Evolutionary conservation across 495 filamentous ascomycete genomes (phyloP), one percentile per base, ranked within the genome.

Genomic region (Xylaria cubensis): DNA sequence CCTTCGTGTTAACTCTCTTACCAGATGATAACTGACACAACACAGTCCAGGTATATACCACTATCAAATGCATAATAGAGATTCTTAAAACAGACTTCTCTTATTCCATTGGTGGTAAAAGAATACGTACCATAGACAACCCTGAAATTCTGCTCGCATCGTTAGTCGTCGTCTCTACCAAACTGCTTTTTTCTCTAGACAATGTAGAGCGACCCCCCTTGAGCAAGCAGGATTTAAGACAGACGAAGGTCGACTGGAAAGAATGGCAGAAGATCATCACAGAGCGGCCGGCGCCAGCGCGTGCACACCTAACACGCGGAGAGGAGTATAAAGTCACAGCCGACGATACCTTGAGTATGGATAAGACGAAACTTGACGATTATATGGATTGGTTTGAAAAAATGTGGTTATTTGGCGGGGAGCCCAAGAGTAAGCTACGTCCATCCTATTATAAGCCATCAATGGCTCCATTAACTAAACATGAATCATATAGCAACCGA

Each of bases 301-400:
- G 51, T 13, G 36, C 48, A 12, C 44, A 62, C 34, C 21, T 79
- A 26, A 6, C 32, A 41, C 74, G 64, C 26, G 77, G 77, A 15
- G 74, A 79, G 59, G 77, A 79, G 62, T 75, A 83, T 51, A 78
- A 87, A 10, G 80, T 93, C 64, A 88, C 85, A 6, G 90, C 95
- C 26, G 80, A 84, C 1, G 92, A 97, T 64, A 85, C 93, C 2
- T 88, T 94, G 71, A 76, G 79, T 3, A 91, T 98, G 91, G 86
- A 82, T 1, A 84, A 86, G 21, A 77, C 83, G 12, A 88, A 97
- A 71, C 78, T 98, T 65, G 91, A 96, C 73, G 87, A 92, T 63
- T 97, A 97, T 71, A 84, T 99, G 85, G 90, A 95, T 79, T 98
- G 93, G 92, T 97, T 93, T 76, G 91, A 95, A 77, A 86, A 88